Conservation (phyloP, 768 basidiomycete genomes). For the Pleurotus eryngii region DNA sequence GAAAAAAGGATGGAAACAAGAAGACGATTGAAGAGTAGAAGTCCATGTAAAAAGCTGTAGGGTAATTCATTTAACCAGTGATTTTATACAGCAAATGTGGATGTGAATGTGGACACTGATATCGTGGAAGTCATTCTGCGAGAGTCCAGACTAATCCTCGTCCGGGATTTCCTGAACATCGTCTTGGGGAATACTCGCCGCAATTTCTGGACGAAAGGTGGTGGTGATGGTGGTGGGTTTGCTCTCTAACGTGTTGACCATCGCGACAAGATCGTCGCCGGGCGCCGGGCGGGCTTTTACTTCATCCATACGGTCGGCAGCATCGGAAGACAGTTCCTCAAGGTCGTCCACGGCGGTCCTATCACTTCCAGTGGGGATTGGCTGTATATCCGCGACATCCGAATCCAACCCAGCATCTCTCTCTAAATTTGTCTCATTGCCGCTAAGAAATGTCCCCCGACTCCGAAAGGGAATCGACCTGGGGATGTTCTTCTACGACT, state of each 20-base stretch:
- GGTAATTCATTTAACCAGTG: not conserved
- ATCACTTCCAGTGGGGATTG: not conserved
- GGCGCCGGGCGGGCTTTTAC: slow-evolving; percentile 11
- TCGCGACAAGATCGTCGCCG: slow-evolving; percentile 54
- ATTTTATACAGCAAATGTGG: not conserved
- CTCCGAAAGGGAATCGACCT: not conserved
- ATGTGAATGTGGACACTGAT: not conserved
- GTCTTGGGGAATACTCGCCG: slow-evolving; percentile 51
- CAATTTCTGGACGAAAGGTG: slow-evolving; percentile 40
- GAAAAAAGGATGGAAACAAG: not conserved
- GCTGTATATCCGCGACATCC: not conserved
- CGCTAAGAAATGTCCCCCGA: not conserved
- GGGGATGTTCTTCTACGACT: not conserved
- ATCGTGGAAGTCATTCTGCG: not conserved
- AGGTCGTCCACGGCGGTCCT: not conserved
- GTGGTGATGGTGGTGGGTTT: slow-evolving; percentile 25
- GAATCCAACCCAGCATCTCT: no score
- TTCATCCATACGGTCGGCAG: slow-evolving; percentile 15
- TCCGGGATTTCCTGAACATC: slow-evolving; percentile 49
- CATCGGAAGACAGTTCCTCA: slow-evolving; percentile 11
- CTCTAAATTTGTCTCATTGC: no score
- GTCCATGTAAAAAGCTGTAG: not conserved
- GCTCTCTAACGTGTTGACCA: slow-evolving; percentile 64
- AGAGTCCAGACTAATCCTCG: slow-evolving; percentile 33
- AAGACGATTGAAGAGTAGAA: not conserved